Evolutionary conservation across 164 flowering plant species (phyloP).

Genomic region (Warburgia ugandensis): DNA sequence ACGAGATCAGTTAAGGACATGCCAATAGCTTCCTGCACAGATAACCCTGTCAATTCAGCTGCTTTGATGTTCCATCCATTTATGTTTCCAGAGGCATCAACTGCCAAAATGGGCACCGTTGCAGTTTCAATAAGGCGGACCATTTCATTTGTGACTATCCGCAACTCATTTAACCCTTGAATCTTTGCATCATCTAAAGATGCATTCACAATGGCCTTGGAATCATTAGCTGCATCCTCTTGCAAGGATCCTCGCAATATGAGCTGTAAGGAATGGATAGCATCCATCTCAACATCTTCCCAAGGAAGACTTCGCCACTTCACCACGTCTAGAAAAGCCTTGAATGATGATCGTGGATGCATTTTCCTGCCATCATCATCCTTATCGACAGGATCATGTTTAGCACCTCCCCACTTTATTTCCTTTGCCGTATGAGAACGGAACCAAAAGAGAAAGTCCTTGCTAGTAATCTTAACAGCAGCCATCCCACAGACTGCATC

Average conservation of each 20-base stretch:
- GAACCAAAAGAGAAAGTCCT: constrained; percentile 75
- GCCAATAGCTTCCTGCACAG: constrained; percentile 53
- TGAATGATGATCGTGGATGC: constrained; percentile 89
- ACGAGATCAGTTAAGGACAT: constrained; percentile 42
- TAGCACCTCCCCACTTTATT: constrained; percentile 84
- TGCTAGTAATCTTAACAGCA: constrained; percentile 43
- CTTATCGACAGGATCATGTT: constrained; percentile 58
- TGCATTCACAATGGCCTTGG: constrained; percentile 38
- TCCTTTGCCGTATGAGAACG: constrained; percentile 70
- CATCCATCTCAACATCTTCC: constrained; percentile 88
- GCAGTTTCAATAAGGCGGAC: constrained; percentile 83
- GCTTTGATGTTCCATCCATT: constrained; percentile 81
- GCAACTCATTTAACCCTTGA: constrained; percentile 43
- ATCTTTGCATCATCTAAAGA: constrained; percentile 32
- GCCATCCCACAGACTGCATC: constrained; percentile 83
- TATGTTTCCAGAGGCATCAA: constrained; percentile 46
- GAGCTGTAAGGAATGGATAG: constrained; percentile 80
- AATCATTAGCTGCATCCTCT: constrained; percentile 31
- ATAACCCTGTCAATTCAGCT: constrained; percentile 59
- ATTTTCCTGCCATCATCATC: constrained; percentile 69
- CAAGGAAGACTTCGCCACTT: constrained; percentile 67
- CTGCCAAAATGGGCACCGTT: constrained; percentile 67
- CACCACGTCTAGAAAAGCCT: constrained; percentile 77
- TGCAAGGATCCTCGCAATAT: constrained; percentile 64
- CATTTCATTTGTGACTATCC: constrained; percentile 54